Evolutionary conservation across 805 yeast species (phyloP), one percentile per base, ranked within the genome.

Genomic region (Metschnikowia vanudenii): DNA sequence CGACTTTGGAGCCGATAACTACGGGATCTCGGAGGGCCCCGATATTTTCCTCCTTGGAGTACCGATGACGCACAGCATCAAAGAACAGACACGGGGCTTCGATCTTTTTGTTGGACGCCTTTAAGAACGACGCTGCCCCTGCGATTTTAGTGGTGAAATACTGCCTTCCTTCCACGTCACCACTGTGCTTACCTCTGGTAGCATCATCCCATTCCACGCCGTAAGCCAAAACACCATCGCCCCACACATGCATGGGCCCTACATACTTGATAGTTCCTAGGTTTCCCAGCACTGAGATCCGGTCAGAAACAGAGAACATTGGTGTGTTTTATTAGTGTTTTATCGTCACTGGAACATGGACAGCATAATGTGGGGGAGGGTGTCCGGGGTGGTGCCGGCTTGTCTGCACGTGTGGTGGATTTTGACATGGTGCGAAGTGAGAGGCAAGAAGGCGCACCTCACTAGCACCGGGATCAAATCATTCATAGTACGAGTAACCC

Each of bases 131-230:
- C 0, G 88, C 95, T 2, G 82, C 67, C 0, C 69, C 70, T 0
- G 60, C n/a, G 49, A 64, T n/a, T 31, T 29, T 7, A 22, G 62
- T 45, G 56, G 52, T 29, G 61, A 91, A 91, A 60, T 88, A 88
- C 43, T 60, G 55, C 0, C 64, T 56, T 0, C 84, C 88, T 17
- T 77, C 69, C 22, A 80, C 50, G 1, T 59, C 47, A 0, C 98
- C 98, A 51, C 77, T 67, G 60, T 90, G 81, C 56, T 83, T 88
- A 1, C 97, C 97, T 30, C 89, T 69, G 0, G 49, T 45, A 0
- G 74, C 64, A 37, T 80, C 70, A 60, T 91, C 97, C 97, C 97
- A 91, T 62, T 91, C 96, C 3, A 91, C 74, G 0, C 97, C 97
- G 12, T 79, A 62, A 0, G 92, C 89, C 1, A 53, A 34, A 0